These are phyloP conservation scores for Acanthamoeba triangularis DNA, from an alignment of 208 protist genomes.

Conservation along the genomic window DNA sequence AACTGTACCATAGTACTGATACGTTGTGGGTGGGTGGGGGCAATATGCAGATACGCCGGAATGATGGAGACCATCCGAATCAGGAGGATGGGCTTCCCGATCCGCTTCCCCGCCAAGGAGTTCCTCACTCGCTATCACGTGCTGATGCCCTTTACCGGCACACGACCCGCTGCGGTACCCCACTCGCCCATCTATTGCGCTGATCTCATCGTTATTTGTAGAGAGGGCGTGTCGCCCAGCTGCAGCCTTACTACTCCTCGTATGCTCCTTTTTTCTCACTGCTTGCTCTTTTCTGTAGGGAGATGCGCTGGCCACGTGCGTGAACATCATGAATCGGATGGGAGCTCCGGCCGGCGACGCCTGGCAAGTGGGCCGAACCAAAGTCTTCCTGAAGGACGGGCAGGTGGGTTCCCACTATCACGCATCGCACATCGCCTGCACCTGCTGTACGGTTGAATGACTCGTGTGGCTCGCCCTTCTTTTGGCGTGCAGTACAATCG, in stretches of 20 bases:
- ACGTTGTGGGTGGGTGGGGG: background rate
- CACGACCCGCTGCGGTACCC: background rate
- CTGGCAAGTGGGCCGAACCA: constrained; percentile 13
- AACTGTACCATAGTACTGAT: too few species aligned
- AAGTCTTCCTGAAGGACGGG: constrained; percentile 3
- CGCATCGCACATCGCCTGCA: too few species aligned
- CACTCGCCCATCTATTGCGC: background rate
- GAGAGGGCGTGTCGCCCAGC: too few species aligned
- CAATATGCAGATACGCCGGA: constrained; percentile 22
- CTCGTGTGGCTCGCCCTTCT: background rate
- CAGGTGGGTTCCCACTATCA: background rate
- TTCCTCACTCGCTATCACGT: constrained; percentile 52
- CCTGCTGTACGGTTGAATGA: too few species aligned
- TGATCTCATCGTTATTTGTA: too few species aligned
- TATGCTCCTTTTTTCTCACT: background rate
- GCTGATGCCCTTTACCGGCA: background rate
- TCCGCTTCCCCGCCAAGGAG: constrained; percentile 38
- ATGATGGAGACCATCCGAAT: constrained; percentile 76
- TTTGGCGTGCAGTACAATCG: background rate
- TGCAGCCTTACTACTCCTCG: background rate
- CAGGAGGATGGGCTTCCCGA: constrained; percentile 19
- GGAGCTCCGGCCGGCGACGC: background rate
- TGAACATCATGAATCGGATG: background rate
- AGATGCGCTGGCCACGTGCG: background rate
- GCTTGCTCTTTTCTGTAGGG: background rate